These are phyloP conservation scores for Tagetes patula DNA, from an alignment of 129 eudicot species.

Conservation along the genomic window DNA sequence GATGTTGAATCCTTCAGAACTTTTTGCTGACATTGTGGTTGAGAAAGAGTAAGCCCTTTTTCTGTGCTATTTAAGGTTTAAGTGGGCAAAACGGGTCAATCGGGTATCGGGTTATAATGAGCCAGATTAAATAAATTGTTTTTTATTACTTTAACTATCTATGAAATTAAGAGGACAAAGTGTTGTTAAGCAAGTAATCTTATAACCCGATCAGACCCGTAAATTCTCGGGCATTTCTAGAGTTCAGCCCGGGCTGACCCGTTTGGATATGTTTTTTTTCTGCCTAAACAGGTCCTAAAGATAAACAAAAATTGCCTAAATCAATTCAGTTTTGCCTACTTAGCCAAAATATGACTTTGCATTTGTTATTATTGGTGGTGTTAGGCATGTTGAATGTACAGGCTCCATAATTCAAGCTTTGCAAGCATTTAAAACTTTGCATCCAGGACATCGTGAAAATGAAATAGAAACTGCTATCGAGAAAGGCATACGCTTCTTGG, in stretches of 20 bases:
- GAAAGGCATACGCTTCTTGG: constrained; percentile 33
- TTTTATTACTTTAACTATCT: too few species aligned
- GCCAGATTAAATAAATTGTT: neutral
- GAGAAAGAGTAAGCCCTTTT: constrained; percentile 42
- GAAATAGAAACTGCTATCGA: constrained; percentile 33
- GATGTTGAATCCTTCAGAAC: constrained; percentile 41
- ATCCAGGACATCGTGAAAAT: constrained; percentile 29
- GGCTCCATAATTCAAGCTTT: constrained; percentile 29
- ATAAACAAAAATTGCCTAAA: neutral
- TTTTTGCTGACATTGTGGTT: constrained; percentile 47
- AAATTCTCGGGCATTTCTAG: neutral
- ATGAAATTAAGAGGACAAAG: too few species aligned
- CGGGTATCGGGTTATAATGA: neutral
- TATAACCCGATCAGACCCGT: neutral
- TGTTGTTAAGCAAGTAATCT: neutral
- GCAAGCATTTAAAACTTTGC: constrained; percentile 20
- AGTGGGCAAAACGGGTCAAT: neutral
- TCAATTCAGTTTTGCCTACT: neutral
- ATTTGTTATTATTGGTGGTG: neutral
- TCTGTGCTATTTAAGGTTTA: neutral
- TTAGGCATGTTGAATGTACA: constrained; percentile 47
- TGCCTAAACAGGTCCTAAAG: neutral
- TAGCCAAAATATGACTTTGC: neutral
- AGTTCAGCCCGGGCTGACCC: neutral
- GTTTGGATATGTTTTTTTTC: neutral